Percentiles rank a stretch among this genome's conserved stretches.
phyloP scores from a whole-genome alignment of 345 rosid species.

The Citropsis articulata region DNA sequence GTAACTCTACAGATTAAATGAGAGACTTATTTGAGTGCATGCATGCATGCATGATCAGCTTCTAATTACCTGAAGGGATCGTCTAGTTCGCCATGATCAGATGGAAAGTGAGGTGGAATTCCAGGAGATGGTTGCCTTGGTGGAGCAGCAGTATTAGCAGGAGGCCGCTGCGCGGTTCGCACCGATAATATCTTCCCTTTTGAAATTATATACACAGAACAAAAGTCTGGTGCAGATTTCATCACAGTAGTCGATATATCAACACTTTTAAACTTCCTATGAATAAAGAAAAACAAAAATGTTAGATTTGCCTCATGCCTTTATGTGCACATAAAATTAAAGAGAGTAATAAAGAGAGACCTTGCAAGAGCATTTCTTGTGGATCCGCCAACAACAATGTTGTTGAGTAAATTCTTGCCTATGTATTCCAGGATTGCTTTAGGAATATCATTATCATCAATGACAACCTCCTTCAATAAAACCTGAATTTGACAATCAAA shows the following conservation, averaged over 20 bases:
- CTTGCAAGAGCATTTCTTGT: conserved; percentile 60
- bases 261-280: conserved; percentile 47
- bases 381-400: conserved; percentile 63
- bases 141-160: conserved; percentile 46
- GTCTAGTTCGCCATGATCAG: conserved; percentile 33
- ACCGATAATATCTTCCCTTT: conserved; percentile 66
- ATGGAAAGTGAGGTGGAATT: conserved; percentile 19
- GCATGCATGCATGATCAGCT: not conserved
- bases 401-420: conserved; percentile 49
- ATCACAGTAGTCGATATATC: conserved; percentile 48
- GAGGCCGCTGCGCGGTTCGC: conserved; percentile 48
- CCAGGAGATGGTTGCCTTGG: conserved; percentile 43
- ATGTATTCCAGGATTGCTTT: conserved; percentile 61
- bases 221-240: conserved; percentile 67
- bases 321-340: not conserved
- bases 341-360: conserved; percentile 23
- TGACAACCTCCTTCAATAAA: conserved; percentile 49
- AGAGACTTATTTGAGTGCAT: not conserved
- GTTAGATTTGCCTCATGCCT: not conserved
- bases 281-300: not conserved
- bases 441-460: conserved; percentile 59
- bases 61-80: conserved; percentile 35
- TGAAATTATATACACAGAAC: conserved; percentile 70
- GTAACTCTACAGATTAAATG: not conserved
- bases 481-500: conserved; percentile 34